Conservation (phyloP, 169 alveolate species). For the Plasmodium ovale region DNA sequence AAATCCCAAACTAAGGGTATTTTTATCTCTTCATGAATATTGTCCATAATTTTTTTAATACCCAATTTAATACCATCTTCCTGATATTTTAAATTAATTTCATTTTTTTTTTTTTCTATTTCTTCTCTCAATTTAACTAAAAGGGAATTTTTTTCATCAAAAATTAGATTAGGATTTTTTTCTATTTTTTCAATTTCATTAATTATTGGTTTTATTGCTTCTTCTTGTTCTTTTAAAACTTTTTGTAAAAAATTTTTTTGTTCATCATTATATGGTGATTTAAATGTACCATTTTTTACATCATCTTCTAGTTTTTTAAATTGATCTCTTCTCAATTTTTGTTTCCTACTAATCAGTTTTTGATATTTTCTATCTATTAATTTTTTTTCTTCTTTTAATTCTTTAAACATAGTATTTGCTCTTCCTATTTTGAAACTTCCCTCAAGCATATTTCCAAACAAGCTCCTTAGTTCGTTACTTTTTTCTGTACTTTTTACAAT, state of each 20-base stretch:
- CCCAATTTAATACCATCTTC: conserved; percentile 60
- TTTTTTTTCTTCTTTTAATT: conserved; percentile 68
- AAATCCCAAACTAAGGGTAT: conserved; percentile 84
- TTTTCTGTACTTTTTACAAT: background rate
- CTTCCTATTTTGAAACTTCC: conserved; percentile 74
- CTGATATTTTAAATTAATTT: conserved; percentile 69
- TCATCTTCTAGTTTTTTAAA: conserved; percentile 50
- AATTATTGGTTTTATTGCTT: conserved; percentile 76
- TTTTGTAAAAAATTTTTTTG: conserved; percentile 78
- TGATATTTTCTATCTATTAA: conserved; percentile 37
- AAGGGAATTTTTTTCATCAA: conserved; percentile 81
- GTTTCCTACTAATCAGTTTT: conserved; percentile 33
- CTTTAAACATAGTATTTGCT: conserved; percentile 73
- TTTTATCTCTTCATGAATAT: conserved; percentile 72
- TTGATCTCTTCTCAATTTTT: conserved; percentile 33
- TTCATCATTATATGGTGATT: conserved; percentile 80
- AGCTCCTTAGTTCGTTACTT: conserved; percentile 18
- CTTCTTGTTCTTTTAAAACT: conserved; percentile 72
- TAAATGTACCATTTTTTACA: conserved; percentile 79
- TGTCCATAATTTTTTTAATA: conserved; percentile 52
- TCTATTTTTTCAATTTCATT: conserved; percentile 79
- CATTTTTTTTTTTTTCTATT: conserved; percentile 67
- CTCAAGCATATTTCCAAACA: conserved; percentile 66
- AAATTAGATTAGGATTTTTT: conserved; percentile 69
- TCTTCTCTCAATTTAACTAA: conserved; percentile 79